Conservation (phyloP, 192 early-diverging fungal species). For the Funneliformis geosporum region DNA sequence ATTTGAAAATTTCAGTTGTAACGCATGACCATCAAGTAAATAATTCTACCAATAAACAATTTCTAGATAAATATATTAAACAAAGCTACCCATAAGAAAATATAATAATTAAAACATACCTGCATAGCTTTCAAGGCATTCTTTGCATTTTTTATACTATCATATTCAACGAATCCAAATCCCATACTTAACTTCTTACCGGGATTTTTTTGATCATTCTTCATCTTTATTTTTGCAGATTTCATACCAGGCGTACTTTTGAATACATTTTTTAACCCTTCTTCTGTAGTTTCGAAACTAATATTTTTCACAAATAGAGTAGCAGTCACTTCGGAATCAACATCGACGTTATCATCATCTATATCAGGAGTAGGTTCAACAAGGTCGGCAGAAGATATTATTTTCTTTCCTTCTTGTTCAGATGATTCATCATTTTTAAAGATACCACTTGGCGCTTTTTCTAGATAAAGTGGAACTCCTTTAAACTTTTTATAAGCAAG, state of each 20-base stretch:
- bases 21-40: conserved; percentile 82
- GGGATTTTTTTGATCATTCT: conserved; percentile 83
- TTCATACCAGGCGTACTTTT: conserved; percentile 73
- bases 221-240: conserved; percentile 79
- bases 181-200: conserved; percentile 87
- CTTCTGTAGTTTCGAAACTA: conserved; percentile 87
- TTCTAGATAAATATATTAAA: background rate
- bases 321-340: conserved; percentile 50
- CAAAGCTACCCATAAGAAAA: background rate
- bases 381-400: conserved; percentile 49
- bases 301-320: conserved; percentile 98
- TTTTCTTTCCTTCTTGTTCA: conserved; percentile 44
- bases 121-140: conserved; percentile 88
- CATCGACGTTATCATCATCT: conserved; percentile 56
- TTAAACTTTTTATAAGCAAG: conserved; percentile 93
- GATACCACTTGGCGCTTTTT: conserved; percentile 85
- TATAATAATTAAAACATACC: conserved; percentile 36
- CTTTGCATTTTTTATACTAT: conserved; percentile 74
- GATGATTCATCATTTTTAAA: conserved; percentile 62
- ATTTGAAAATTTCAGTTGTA: conserved; percentile 92
- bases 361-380: conserved; percentile 45
- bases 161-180: conserved; percentile 97
- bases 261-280: conserved; percentile 73
- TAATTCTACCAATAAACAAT: conserved; percentile 47
- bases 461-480: conserved; percentile 88